phyloP scores from a whole-genome alignment of 2,329 filamentous ascomycete genomes.

The Cercospora sp. region DNA sequence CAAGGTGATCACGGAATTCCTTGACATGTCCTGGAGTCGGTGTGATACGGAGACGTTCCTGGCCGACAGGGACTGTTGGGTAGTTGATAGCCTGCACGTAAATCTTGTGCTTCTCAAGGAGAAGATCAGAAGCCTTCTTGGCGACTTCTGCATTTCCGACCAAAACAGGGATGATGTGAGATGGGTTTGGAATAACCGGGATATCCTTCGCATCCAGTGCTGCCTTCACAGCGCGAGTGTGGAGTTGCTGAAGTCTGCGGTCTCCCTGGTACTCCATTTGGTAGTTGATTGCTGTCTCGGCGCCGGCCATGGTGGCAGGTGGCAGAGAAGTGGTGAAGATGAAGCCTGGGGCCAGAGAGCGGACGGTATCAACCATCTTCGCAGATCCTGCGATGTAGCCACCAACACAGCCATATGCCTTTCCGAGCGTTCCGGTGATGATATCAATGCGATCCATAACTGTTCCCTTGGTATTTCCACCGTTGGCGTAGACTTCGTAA shows the following conservation, averaged over 20 bases:
- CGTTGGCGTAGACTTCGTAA: slow-evolving; percentile 78
- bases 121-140: slow-evolving; percentile 86
- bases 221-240: slow-evolving; percentile 92
- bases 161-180: slow-evolving; percentile 90
- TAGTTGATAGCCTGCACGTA: slow-evolving; percentile 99
- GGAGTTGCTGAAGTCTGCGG: slow-evolving; percentile 87
- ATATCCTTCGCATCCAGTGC: slow-evolving; percentile 77
- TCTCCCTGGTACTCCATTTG: slow-evolving; percentile 84
- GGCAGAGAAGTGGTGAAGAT: slow-evolving; percentile 98
- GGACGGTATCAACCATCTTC: slow-evolving; percentile 86
- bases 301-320: slow-evolving; percentile 94
- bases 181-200: slow-evolving; percentile 95
- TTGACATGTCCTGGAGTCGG: slow-evolving; percentile 90
- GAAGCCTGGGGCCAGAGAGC: slow-evolving; percentile 92
- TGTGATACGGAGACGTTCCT: slow-evolving; percentile 93
- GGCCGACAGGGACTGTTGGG: slow-evolving; percentile 94
- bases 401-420: slow-evolving; percentile 96
- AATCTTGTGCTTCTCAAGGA: slow-evolving; percentile 85
- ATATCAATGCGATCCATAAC: slow-evolving; percentile 97
- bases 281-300: slow-evolving; percentile 87
- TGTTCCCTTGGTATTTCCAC: slow-evolving; percentile 74
- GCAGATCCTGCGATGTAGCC: slow-evolving; percentile 93
- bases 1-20: slow-evolving; percentile 81
- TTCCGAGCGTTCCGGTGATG: slow-evolving; percentile 94
- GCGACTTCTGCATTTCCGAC: slow-evolving; percentile 93